Evolutionary conservation across 306 rosid species (phyloP).

Genomic region (Lablab purpureus): DNA sequence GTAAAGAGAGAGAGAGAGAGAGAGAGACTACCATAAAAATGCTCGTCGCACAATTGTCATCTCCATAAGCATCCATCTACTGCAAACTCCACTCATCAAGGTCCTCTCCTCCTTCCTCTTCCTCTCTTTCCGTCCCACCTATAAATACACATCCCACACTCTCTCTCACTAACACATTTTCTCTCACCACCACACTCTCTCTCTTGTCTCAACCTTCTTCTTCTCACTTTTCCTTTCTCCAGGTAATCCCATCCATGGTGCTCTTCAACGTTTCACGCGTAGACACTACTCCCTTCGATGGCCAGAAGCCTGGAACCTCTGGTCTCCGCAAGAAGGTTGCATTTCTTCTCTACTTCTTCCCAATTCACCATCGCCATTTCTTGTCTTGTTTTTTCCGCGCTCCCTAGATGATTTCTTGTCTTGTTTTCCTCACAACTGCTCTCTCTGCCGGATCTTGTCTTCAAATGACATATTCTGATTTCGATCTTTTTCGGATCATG

Average conservation of each 20-base stretch:
- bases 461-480: conserved; percentile 16
- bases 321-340: conserved; percentile 99
- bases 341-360: conserved; percentile 11
- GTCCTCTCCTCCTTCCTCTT: conserved; percentile 34
- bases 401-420: neutral
- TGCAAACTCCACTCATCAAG: conserved; percentile 3
- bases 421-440: neutral
- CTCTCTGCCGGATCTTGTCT: conserved; percentile 33
- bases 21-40: conserved; percentile 21
- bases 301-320: conserved; percentile 99
- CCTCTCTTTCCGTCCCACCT: neutral
- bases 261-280: conserved; percentile 67
- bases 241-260: conserved; percentile 62
- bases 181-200: neutral
- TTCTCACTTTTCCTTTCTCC: conserved; percentile 9
- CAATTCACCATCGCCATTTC: neutral
- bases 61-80: conserved; percentile 3
- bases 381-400: neutral
- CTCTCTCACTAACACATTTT: conserved; percentile 3
- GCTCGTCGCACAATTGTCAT: conserved; percentile 45
- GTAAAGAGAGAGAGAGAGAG: too few species aligned
- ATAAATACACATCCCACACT: conserved; percentile 9
- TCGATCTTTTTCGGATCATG: conserved; percentile 49
- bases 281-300: conserved; percentile 78
- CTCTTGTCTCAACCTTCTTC: conserved; percentile 35